Conservation (phyloP, 1,284 basidiomycete genomes). For the Puccinia horiana region DNA sequence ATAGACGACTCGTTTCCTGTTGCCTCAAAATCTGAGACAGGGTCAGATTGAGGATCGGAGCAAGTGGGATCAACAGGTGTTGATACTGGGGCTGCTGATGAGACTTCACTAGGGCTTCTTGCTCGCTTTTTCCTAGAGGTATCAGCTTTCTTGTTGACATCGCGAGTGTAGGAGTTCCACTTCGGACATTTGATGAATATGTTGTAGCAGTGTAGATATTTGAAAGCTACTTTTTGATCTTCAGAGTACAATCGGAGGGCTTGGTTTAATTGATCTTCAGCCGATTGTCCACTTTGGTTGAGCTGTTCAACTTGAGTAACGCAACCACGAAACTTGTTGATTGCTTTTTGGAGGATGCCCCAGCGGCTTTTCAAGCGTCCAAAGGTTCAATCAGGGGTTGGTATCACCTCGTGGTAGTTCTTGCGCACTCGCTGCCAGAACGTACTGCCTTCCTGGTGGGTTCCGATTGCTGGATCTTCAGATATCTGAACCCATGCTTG, state of each 20-base stretch:
- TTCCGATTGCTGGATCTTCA: neutral
- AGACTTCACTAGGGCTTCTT: neutral
- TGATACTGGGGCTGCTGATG: neutral
- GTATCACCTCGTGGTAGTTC: neutral
- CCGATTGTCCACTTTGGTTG: neutral
- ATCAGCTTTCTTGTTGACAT: neutral
- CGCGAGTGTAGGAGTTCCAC: neutral
- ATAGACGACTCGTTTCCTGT: neutral
- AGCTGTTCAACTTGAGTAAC: neutral
- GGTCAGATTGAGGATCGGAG: neutral
- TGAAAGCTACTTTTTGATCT: neutral
- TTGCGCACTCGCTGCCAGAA: neutral
- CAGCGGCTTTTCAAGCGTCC: neutral
- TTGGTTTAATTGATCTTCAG: neutral
- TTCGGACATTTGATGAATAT: neutral
- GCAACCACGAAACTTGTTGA: neutral
- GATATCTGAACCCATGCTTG: neutral
- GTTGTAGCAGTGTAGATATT: neutral
- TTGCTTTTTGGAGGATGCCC: neutral
- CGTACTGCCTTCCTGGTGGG: neutral
- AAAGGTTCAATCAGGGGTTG: neutral
- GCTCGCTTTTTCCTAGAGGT: neutral
- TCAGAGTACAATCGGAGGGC: neutral
- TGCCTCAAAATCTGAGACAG: neutral
- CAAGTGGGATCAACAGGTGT: neutral